Evolutionary conservation across 441 rosid genomes (phyloP).

Genomic region (Jatropha multifida): DNA sequence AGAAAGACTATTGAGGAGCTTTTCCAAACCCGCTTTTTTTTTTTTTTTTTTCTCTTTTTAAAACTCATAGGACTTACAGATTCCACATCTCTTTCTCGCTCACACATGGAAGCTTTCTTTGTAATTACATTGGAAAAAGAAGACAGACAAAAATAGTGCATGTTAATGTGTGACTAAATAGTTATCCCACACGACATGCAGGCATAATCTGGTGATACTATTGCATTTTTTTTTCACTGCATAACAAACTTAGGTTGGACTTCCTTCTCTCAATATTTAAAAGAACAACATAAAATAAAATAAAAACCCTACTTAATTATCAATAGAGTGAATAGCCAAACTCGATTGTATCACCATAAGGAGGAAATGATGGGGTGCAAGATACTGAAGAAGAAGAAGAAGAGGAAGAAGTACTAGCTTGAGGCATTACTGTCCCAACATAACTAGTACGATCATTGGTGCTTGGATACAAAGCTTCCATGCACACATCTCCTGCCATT

Average conservation of each 20-base stretch:
- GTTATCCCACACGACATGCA: neutral
- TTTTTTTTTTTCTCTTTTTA: neutral
- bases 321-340: constrained; percentile 52
- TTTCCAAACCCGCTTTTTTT: neutral
- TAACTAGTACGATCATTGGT: constrained; percentile 16
- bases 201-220: neutral
- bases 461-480: constrained; percentile 33
- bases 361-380: constrained; percentile 33
- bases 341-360: constrained; percentile 50
- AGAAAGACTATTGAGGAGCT: neutral
- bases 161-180: constrained; percentile 5
- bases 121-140: constrained; percentile 10
- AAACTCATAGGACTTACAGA: neutral
- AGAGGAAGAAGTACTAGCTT: constrained; percentile 17
- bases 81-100: constrained; percentile 12
- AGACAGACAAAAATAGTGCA: constrained; percentile 3
- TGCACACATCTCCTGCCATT: constrained; percentile 37
- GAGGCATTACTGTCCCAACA: constrained; percentile 26
- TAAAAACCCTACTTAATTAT: constrained; percentile 10
- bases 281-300: no score
- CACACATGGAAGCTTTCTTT: constrained; percentile 12
- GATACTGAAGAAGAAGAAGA: constrained; percentile 25
- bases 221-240: no score
- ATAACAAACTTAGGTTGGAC: no score
- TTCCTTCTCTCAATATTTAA: no score